Base-by-base conservation (phyloP, 176 grass and related monocot species). In the Cymbopogon citratus region DNA sequence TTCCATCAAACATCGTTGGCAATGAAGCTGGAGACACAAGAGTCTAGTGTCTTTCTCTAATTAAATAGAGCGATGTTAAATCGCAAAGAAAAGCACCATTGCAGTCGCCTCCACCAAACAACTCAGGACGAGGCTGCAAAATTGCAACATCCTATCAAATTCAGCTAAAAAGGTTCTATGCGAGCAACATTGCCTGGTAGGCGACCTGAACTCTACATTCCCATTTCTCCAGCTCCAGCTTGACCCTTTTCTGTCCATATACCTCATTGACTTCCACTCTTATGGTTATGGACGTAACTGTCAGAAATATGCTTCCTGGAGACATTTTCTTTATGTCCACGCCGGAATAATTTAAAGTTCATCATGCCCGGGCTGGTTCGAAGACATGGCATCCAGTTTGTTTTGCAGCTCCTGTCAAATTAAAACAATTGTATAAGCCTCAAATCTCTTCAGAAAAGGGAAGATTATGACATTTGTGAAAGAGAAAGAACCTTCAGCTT, bases 381-480 rank as follows among this genome's bases (percentile, higher is more conserved):
- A 75, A 34, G 62, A 90, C 79, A 84, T 39, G 74, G 81, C 80
- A 3, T 83, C 89, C 1, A 99, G 80, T 62, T 85, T 99, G 74
- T 81, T 81, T 87, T 93, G 83, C 80, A 99, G 83, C 66, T 99
- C 96, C 96, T 99, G 77, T 82, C 63, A 80, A 64, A 87, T 79
- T 44, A 28, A 39, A 67, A 21, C 31, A 87, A 81, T 7, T 49
- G 26, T 62, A 25, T 94, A 80, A 92, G 87, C 27, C 66, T 66
- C 0, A 23, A 51, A 63, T 69, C 12, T 69, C 9, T 70, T 39
- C 0, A n/a, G 1, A 39, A 1, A 43, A 62, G 46, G 61, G 1
- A 68, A 75, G 77, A 41, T 48, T 62, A 77, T 29, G 2, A 36
- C 0, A 49, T n/a, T 27, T 1, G 45, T 54, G 23, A 18, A 29